Evolutionary conservation across 2,329 filamentous ascomycete species (phyloP).

Genomic region (Calonectria fujianensis): DNA sequence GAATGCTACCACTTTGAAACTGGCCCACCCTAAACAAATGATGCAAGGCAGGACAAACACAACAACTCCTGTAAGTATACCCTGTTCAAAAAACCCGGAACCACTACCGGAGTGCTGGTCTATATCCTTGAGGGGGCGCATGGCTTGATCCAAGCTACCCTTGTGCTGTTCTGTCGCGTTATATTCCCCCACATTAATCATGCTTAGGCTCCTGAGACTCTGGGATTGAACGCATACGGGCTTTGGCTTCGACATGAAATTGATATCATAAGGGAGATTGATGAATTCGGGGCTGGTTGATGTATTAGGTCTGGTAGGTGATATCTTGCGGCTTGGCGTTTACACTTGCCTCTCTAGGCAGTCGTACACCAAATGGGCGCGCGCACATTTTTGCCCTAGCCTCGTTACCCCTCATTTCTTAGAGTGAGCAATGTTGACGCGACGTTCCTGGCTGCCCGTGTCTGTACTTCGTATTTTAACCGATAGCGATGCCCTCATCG

Average conservation of each 20-base stretch:
- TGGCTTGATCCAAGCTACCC: not conserved
- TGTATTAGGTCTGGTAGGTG: not conserved
- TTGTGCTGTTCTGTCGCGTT: not conserved
- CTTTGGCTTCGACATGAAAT: not conserved
- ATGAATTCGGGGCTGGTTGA: not conserved
- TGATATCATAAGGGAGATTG: not conserved
- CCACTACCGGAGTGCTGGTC: not conserved
- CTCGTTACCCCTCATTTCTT: too few relatives aligned
- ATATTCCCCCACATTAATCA: not conserved
- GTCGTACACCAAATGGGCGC: too few relatives aligned
- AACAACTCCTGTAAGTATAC: not conserved
- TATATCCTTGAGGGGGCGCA: not conserved
- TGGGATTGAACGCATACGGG: not conserved
- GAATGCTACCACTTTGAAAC: not conserved
- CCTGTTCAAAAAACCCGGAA: not conserved
- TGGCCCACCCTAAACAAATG: not conserved
- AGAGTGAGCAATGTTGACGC: too few relatives aligned
- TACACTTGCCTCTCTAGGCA: too few relatives aligned
- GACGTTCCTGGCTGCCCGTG: too few relatives aligned
- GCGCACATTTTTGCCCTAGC: too few relatives aligned
- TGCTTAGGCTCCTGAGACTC: not conserved
- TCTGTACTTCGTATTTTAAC: too few relatives aligned
- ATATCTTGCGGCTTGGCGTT: too few relatives aligned
- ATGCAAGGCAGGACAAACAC: not conserved
- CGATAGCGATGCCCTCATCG: too few relatives aligned